phyloP scores from a whole-genome alignment of 108 stramenopile genomes.

The Cyclotella kingstonii region DNA sequence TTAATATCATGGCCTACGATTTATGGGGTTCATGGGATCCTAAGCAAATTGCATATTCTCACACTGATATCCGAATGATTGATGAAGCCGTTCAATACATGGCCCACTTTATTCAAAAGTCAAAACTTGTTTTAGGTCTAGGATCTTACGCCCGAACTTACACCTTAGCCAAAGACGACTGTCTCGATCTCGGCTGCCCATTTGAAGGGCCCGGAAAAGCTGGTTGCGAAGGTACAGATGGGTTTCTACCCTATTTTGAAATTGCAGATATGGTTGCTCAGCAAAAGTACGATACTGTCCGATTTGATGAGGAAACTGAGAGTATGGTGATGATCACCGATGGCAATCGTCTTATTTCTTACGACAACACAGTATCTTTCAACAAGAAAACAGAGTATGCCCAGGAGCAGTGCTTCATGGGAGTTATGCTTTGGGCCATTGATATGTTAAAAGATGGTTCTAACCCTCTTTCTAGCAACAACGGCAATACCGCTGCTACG shows the following conservation, averaged over 20 bases:
- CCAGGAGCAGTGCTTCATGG: slow-evolving; percentile 33
- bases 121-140: slow-evolving; percentile 43
- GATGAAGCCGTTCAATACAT: slow-evolving; percentile 46
- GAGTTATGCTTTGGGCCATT: slow-evolving; percentile 47
- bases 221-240: slow-evolving; percentile 47
- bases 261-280: slow-evolving; percentile 37
- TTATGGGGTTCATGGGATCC: slow-evolving; percentile 45
- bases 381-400: slow-evolving; percentile 44
- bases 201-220: slow-evolving; percentile 38
- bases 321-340: slow-evolving; percentile 54
- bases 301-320: slow-evolving; percentile 37
- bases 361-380: slow-evolving; percentile 48
- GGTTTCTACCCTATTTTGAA: slow-evolving; percentile 47
- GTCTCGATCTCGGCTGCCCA: slow-evolving; percentile 36
- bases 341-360: slow-evolving; percentile 48
- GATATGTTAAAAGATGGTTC: slow-evolving; percentile 48
- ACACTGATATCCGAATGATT: slow-evolving; percentile 50
- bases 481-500: slow-evolving; percentile 30
- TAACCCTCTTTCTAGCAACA: slow-evolving; percentile 46
- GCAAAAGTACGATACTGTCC: slow-evolving; percentile 25
- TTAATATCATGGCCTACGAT: slow-evolving; percentile 46
- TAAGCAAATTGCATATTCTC: slow-evolving; percentile 29
- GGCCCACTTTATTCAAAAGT: slow-evolving; percentile 37
- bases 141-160: slow-evolving; percentile 48
- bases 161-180: slow-evolving; percentile 33